Base-by-base conservation (phyloP, 306 rosid genomes). In the Fragaria iinumae region DNA sequence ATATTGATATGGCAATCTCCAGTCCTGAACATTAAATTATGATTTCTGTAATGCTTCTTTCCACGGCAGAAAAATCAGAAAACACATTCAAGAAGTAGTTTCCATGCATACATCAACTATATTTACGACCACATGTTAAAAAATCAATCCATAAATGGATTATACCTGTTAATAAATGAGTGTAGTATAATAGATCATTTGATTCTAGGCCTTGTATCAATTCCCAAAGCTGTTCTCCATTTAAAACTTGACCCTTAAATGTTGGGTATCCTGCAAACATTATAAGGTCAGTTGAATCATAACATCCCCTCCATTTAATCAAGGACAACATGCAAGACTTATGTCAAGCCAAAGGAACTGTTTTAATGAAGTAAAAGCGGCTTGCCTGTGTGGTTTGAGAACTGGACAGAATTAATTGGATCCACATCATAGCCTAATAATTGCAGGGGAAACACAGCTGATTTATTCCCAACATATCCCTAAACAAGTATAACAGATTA, bases 331-430 rank as follows among this genome's bases (percentile, higher is more conserved):
- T 43, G 65, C 83, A 76, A 41, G 73, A 71, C 75, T 77, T 74
- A 83, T 69, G 84, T 77, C 80, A 77, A 78, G 82, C 80, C 81
- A 71, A 80, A 84, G 78, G 87, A 83, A 73, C 77, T 76, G 72
- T 72, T 76, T 43, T 85, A 81, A 67, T 77, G 81, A 86, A 86
- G 76, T 80, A 78, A 81, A 77, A 84, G 77, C 85, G 86, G 87
- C 93, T 87, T 90, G 86, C 97, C 97, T 86, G 93, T 92, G 93
- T 92, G 96, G 79, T 92, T 92, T 11, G 97, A 92, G 90, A 92
- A 92, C 85, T 92, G 96, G 80, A 92, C 96, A 38, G 97, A 92
- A 82, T 90, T 84, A 67, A 92, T 92, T 72, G 97, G 93, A 87
- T 92, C 97, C 80, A 92, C 97, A 78, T 92, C 97, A 80, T 86